Evolutionary conservation across 2,329 filamentous ascomycete species (phyloP), one percentile per base, ranked within the genome.

Genomic region (Xylariaceae sp.): DNA sequence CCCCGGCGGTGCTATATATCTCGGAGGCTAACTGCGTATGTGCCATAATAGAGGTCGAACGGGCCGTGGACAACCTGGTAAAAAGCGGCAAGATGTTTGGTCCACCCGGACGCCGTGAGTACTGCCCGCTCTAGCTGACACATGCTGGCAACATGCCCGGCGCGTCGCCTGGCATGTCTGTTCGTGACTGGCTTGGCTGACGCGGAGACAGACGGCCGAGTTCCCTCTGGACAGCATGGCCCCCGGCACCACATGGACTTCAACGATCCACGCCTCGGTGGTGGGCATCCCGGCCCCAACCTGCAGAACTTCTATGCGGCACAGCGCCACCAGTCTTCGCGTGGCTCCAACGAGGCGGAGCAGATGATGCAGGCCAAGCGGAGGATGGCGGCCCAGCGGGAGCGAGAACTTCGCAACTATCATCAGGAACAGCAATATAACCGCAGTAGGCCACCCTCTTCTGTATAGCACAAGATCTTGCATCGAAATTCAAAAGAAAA

Each of bases 341-440:
- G 87, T 74, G 66, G 89, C 75, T 77, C 76, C 56, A 80, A 75
- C 71, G 92, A 96, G 70, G 86, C 88, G 63, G 92, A 96, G 69
- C 89, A 95, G 69, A 87, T 95, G 79, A 86, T 94, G 75, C 92
- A 96, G 78, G 89, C 88, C 55, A 96, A 96, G 77, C 87, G 92
- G 70, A 84, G 90, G 72, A 93, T 96, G 86, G 92, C 92, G 57
- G 92, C 92, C 62, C 92, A 96, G 70, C 86, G 92, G 66, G 92
- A 98, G 74, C 85, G 90, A 66, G 92, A 98, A 72, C 81, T 98
- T 64, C 87, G 92, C 66, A 98, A 96, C 68, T 94, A 96, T 69
- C 92, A 98, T 70, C 93, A 95, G 69, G 92, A 98, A 77, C 92
- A 98, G 77, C 92, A 98, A 79, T 96, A 94, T 70, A 94, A 96